Evolutionary conservation across 352 stramenopile genomes (phyloP).

Genomic region (Pythium plurisporium): DNA sequence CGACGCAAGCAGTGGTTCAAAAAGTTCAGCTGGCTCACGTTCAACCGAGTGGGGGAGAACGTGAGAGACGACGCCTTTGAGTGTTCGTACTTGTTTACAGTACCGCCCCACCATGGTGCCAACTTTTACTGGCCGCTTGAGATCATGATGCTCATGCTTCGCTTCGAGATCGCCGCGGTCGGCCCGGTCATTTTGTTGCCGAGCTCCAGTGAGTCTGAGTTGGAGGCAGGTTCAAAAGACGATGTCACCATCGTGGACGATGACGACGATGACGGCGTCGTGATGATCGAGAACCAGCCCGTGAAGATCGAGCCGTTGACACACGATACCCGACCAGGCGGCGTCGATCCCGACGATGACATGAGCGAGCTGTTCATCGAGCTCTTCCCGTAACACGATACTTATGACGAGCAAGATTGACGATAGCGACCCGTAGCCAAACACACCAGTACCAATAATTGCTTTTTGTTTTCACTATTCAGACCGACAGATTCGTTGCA

Average conservation of each 20-base stretch:
- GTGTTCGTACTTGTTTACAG: slow-evolving; percentile 18
- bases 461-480: not conserved
- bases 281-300: slow-evolving; percentile 9
- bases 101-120: slow-evolving; percentile 16
- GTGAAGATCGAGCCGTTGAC: slow-evolving; percentile 17
- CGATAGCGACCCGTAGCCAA: not conserved
- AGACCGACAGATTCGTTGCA: no score
- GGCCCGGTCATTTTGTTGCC: slow-evolving; percentile 15
- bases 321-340: not conserved
- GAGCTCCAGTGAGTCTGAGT: not conserved
- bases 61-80: slow-evolving; percentile 7
- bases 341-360: slow-evolving; percentile 1
- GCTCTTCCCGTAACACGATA: slow-evolving; percentile 11
- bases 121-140: slow-evolving; percentile 26
- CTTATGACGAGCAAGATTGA: no score
- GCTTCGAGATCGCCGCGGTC: slow-evolving; percentile 14
- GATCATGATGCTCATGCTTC: slow-evolving; percentile 24
- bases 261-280: not conserved
- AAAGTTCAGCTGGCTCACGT: slow-evolving; percentile 30
- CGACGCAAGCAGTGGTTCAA: slow-evolving; percentile 21
- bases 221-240: not conserved
- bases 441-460: not conserved
- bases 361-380: slow-evolving; percentile 19
- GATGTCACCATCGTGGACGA: not conserved
- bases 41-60: slow-evolving; percentile 8